Base-by-base conservation (phyloP, 2,329 filamentous ascomycete genomes). In the Claviceps humidiphila region DNA sequence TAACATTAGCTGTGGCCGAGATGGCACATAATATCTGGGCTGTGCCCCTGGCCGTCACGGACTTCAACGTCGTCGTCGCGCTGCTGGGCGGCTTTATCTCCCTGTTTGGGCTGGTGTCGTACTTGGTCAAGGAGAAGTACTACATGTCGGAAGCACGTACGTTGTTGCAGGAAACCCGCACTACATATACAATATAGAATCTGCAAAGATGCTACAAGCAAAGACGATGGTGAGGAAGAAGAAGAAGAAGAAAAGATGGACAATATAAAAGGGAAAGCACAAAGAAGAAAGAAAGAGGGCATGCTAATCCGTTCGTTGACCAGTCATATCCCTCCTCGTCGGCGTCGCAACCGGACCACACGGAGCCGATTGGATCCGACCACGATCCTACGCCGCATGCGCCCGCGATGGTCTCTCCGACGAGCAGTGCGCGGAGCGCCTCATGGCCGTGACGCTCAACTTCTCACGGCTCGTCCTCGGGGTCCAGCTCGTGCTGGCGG, bases 91-190 rank as follows among this genome's bases (percentile, higher is more conserved):
- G 87, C 1, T 96, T 94, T 70, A 82, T 96, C 56, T 89, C 87
- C 0, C 59, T 94, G n/a, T 96, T 95, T 62, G 89, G 89, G 3
- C 71, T 96, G 44, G 88, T 96, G 0, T 95, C 89, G 1, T 95
- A 89, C 63, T 76, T 95, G 17, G 76, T 87, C 63, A 95, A 96
- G 64, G 90, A 95, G 70, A 85, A 82, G 53, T 91, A 87, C 64
- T 95, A 95, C 65, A 76, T 96, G 1, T 95, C 89, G 1, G 90
- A 96, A 76, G 87, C 90, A 51, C 73, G 88, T 91, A 73, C 65
- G 85, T 80, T 20, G 42, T 30, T 9, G 26, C 26, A 30, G 26
- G 26, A 30, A 30, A 30, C 1, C 26, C 9, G 2, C 26, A 9
- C 7, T 30, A 3, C 9, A 26, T 7, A 9, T 9, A 30, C 7